phyloP scores from a whole-genome alignment of 2,329 filamentous ascomycete genomes.

The Didymella keratinophila region DNA sequence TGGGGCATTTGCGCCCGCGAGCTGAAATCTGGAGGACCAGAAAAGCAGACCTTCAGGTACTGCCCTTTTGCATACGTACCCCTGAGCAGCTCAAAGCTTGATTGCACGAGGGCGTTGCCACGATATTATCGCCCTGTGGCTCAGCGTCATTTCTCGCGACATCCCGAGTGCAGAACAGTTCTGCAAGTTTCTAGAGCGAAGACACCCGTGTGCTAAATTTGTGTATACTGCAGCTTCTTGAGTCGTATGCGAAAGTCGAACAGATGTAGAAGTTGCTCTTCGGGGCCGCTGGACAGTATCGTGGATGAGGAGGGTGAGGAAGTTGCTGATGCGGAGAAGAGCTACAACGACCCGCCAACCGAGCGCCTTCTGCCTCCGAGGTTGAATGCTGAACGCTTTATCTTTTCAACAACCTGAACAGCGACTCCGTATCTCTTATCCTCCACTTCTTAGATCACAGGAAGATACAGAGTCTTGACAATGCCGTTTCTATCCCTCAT shows the following conservation, averaged over 20 bases:
- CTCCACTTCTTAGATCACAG: constrained; percentile 1
- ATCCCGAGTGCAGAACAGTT: neutral
- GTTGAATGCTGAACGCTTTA: neutral
- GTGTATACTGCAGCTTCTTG: neutral
- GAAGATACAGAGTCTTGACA: neutral
- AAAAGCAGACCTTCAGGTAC: neutral
- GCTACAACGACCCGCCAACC: neutral
- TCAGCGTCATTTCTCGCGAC: neutral
- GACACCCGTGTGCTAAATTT: neutral
- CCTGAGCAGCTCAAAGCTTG: constrained; percentile 6
- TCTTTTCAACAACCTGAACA: neutral
- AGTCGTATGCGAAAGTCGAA: neutral
- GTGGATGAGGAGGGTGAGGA: neutral
- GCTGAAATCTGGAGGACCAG: neutral
- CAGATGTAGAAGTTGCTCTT: neutral
- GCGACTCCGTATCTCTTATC: constrained; percentile 6
- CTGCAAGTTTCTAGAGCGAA: neutral
- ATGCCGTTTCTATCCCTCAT: constrained; percentile 11
- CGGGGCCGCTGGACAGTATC: neutral
- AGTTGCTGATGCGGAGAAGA: neutral
- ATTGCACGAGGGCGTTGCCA: neutral
- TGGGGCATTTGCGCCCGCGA: neutral
- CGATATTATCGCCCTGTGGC: neutral
- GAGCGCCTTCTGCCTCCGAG: constrained; percentile 4
- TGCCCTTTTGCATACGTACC: neutral